Evolutionary conservation across 2,329 filamentous ascomycete genomes (phyloP), one percentile per base, ranked within the genome.

Genomic region (Fusarium nygamai): DNA sequence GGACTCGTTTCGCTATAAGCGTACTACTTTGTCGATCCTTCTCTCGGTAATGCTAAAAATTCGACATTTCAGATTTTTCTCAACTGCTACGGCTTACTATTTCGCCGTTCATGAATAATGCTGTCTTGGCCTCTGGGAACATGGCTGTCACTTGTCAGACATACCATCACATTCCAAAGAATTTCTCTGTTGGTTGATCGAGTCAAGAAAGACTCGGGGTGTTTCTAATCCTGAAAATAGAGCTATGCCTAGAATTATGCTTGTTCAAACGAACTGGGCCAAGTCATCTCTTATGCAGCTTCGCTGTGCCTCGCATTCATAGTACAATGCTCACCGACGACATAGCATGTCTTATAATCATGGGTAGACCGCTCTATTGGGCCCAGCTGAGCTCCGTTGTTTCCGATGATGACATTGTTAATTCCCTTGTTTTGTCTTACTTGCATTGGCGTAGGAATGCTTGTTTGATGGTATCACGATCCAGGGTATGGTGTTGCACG

Each of bases 1-100:
- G 36, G 53, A n/a, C 60, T 72, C 41, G 43, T 58, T 61, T 72
- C 69, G 68, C 66, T 58, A 70, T 56, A 34, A 59, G 50, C 61
- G 44, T 58, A 43, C 24, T 54, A n/a, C 27, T 38, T 61, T 73
- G 72, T 67, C 72, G 72, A 75, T 75, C 72, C 72, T 75, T 54
- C 72, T 75, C 61, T 75, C 72, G 72, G 65, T 60, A 73, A 60
- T 58, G 43, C 56, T 57, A 39, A 60, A 72, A 71, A 50, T 48
- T 64, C 67, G 61, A 71, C 46, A 50, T 22, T 51, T 61, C 57
- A 50, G 33, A 27, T 57, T 69, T 71, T 50, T 13, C 39, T 41
- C 8, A 43, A 22, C 58, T 57, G 36, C 44, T 54, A 54, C n/a
- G 31, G 44, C 47, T 46, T 46, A 53, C 8, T 54, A 41, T 58